Conservation (phyloP, 1,284 basidiomycete species). For the Peniophora sp. region DNA sequence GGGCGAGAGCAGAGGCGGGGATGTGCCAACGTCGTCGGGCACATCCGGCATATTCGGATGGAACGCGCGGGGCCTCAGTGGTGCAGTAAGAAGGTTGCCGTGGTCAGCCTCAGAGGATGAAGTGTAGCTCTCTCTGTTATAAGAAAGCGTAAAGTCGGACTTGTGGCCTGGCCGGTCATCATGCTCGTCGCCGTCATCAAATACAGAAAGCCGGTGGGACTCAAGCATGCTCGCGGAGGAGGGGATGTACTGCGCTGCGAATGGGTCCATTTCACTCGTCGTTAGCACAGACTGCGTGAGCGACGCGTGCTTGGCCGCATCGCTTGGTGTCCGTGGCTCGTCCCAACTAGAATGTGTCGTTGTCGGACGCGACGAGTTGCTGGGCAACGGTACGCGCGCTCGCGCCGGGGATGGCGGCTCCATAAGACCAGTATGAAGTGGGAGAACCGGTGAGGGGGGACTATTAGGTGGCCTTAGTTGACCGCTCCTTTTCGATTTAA, state of each 20-base stretch:
- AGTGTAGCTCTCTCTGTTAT: constrained; percentile 43
- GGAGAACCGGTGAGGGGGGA: constrained; percentile 26
- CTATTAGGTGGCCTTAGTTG: constrained; percentile 45
- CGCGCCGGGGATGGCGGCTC: constrained; percentile 19
- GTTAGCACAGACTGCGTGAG: constrained; percentile 51
- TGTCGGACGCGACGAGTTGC: background rate
- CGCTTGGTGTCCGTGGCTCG: constrained; percentile 45
- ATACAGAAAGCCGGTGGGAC: constrained; percentile 39
- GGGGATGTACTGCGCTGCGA: constrained; percentile 42
- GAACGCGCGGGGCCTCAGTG: background rate
- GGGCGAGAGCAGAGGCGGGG: constrained; percentile 5
- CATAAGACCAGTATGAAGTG: constrained; percentile 15
- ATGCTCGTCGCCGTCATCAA: constrained; percentile 40
- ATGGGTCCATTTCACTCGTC: constrained; percentile 55
- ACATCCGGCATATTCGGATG: background rate
- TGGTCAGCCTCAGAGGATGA: constrained; percentile 51
- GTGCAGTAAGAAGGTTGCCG: constrained; percentile 11
- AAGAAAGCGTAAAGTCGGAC: constrained; percentile 16
- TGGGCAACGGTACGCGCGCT: constrained; percentile 26
- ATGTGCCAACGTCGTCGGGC: background rate
- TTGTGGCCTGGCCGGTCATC: constrained; percentile 21
- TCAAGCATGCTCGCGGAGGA: constrained; percentile 25
- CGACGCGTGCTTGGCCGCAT: constrained; percentile 25
- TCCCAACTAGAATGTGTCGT: constrained; percentile 19
- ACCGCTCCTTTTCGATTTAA: constrained; percentile 47